A percentile compares a stretch with the other conserved stretches of the same genome.
Conservation (phyloP, 306 rosid species). For the Vigna radiata region DNA sequence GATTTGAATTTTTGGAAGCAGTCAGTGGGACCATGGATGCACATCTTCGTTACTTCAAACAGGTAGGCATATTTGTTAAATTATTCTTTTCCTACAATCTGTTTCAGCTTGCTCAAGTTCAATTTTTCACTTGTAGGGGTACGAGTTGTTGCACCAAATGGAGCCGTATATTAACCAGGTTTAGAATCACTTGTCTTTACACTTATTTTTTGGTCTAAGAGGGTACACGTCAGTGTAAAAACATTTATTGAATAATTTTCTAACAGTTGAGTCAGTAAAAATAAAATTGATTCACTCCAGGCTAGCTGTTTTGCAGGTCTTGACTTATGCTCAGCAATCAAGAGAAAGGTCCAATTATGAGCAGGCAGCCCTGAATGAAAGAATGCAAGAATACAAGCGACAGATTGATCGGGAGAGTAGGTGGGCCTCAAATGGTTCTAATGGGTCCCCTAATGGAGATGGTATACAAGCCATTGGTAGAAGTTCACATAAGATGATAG, state of each 20-base stretch:
- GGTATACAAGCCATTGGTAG: constrained; percentile 99
- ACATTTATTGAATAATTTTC: constrained; percentile 18
- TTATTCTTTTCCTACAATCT: constrained; percentile 28
- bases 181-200: constrained; percentile 35
- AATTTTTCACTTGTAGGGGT: constrained; percentile 54
- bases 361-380: constrained; percentile 98
- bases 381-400: constrained; percentile 96
- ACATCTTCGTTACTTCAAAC: constrained; percentile 98
- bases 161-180: constrained; percentile 98
- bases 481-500: constrained; percentile 99
- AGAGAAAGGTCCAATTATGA: constrained; percentile 98
- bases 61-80: constrained; percentile 58
- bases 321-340: constrained; percentile 98
- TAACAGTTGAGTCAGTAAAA: constrained; percentile 13
- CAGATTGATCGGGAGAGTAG: constrained; percentile 98
- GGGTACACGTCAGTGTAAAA: constrained; percentile 12
- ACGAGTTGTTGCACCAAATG: constrained; percentile 66
- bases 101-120: constrained; percentile 51
- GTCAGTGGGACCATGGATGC: constrained; percentile 99
- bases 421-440: constrained; percentile 91
- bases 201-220: neutral
- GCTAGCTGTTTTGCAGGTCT: constrained; percentile 69
- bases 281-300: constrained; percentile 36
- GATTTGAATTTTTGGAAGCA: constrained; percentile 98
- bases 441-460: constrained; percentile 98